A percentile compares a stretch with the other conserved stretches of the same genome.
Evolutionary conservation across 169 alveolate genomes (phyloP).

Genomic region (Blepharisma undulans): DNA sequence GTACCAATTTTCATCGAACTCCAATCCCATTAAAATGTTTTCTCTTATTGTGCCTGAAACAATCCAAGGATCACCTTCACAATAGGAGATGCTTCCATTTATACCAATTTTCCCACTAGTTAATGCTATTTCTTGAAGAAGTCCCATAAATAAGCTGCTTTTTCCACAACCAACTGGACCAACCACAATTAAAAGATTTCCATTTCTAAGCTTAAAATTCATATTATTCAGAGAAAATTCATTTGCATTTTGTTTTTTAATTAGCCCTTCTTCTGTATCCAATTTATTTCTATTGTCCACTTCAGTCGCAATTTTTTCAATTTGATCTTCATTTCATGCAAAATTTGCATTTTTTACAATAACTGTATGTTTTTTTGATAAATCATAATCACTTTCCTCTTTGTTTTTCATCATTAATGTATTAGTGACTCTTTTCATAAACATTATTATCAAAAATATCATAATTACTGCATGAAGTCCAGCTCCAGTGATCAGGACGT

Average conservation of each 20-base stretch:
- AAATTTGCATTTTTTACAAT: background rate
- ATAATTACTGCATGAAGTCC: background rate
- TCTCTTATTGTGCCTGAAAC: conserved; percentile 79
- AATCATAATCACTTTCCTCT: background rate
- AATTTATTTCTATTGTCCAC: background rate
- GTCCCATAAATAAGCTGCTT: conserved; percentile 72
- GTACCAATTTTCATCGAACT: conserved; percentile 66
- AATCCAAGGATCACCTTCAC: conserved; percentile 81
- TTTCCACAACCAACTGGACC: conserved; percentile 90
- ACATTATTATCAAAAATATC: background rate
- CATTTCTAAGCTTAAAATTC: conserved; percentile 44
- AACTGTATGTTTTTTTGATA: background rate
- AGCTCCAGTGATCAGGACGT: background rate
- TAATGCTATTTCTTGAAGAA: conserved; percentile 61
- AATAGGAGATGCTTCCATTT: conserved; percentile 68
- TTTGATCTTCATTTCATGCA: background rate
- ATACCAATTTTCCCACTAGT: conserved; percentile 53
- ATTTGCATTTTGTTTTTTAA: background rate
- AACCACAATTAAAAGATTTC: conserved; percentile 66
- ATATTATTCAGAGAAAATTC: background rate
- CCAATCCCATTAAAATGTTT: conserved; percentile 79
- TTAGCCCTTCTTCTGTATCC: background rate
- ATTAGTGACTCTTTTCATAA: background rate
- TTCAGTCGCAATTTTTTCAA: too few relatives aligned
- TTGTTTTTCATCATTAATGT: background rate